Evolutionary conservation across 2,329 filamentous ascomycete species (phyloP), one percentile per base, ranked within the genome.

Genomic region (Macrophomina pseudophaseolina): DNA sequence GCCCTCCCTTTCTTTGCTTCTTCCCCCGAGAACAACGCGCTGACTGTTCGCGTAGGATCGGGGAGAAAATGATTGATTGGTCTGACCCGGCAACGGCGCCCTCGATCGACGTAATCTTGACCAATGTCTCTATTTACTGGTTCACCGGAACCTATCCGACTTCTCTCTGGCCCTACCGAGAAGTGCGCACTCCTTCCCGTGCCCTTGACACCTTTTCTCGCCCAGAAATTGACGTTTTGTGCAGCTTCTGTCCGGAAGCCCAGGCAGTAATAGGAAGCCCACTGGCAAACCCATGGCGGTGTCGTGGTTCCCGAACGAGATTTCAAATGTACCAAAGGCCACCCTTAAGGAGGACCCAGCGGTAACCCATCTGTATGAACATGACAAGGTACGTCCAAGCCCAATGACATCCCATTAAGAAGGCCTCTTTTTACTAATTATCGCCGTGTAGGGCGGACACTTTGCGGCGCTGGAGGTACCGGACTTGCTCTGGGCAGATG

Each of bases 81-180:
- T 78, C 77, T 1, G 85, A 87, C 68, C 56, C 42, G 32, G 69
- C 74, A 4, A 69, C 70, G 0, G 72, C 73, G 18, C 81, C 81
- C 0, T 70, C 75, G 0, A 64, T 77, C 7, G 73, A 82, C 42
- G 78, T 77, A 2, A 84, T 88, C 11, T 74, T 88, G 2, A 79
- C 81, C n/a, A 74, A 79, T 23, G 80, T 85, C 14, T 82, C 80
- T 1, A 70, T 88, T 4, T 88, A 86, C 71, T 88, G 86, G 85
- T 76, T 87, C 66, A 86, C 84, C 0, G 81, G 80, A 23, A 83
- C 79, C 6, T 81, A 81, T 49, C 79, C 83, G 0, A 79, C 79
- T 9, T 80, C 75, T 14, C 81, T 86, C 38, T 88, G 83, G 72
- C 78, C 81, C 1, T 87, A 87, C 67, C 79, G 83, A 32, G 72